Conservation (phyloP, 257 asterid species). For the Solanum dulcamara region DNA sequence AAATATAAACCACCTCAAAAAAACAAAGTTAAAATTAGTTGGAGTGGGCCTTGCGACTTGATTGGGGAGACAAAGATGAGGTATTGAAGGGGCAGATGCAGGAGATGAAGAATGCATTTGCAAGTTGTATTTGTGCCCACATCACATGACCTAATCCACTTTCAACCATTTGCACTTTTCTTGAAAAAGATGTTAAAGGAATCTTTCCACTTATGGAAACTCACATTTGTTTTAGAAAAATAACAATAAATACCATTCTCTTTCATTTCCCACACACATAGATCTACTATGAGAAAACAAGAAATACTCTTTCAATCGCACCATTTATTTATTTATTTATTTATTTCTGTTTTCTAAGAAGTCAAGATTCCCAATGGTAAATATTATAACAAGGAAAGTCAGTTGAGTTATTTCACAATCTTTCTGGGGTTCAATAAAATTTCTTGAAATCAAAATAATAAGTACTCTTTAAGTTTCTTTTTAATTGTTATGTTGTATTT, state of each 20-base stretch:
- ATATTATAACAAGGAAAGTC: background rate
- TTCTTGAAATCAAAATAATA: background rate
- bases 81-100: background rate
- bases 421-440: background rate
- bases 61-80: background rate
- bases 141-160: conserved; percentile 10
- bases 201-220: conserved; percentile 26
- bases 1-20: background rate
- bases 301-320: too few relatives aligned
- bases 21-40: background rate
- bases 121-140: conserved; percentile 11
- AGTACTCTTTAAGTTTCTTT: too few relatives aligned
- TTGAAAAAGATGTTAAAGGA: conserved; percentile 7
- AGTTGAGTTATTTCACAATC: background rate
- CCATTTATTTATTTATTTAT: background rate
- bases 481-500: too few relatives aligned
- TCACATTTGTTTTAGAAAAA: background rate
- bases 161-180: conserved; percentile 5
- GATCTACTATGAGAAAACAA: background rate
- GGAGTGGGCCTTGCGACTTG: background rate
- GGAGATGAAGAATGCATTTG: background rate
- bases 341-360: background rate
- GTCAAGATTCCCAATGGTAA: background rate
- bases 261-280: conserved; percentile 6
- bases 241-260: background rate